Conservation (phyloP, 2,329 filamentous ascomycete genomes). For the Cladosporium sp. region DNA sequence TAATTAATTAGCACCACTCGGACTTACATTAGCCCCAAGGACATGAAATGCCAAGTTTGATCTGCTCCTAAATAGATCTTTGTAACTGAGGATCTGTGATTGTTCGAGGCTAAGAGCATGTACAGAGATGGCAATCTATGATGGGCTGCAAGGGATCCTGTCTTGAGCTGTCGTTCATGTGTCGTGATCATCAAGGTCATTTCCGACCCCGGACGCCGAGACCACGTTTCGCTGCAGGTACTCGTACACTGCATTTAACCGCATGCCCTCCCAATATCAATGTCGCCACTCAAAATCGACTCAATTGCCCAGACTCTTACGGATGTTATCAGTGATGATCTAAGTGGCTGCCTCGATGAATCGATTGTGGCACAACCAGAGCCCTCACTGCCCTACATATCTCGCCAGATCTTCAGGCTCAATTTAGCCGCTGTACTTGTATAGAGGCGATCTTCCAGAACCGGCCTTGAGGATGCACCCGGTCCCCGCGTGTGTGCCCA, state of each 20-base stretch:
- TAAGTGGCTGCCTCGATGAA: neutral
- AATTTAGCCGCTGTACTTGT: slow-evolving; percentile 5
- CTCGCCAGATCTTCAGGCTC: neutral
- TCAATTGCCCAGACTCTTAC: neutral
- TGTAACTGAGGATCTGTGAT: no score
- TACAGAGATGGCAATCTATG: no score
- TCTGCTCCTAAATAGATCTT: no score
- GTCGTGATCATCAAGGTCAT: neutral
- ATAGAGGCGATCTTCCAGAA: slow-evolving; percentile 1
- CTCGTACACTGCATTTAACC: slow-evolving; percentile 4
- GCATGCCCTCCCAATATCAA: neutral
- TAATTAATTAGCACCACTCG: no score
- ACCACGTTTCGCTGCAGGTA: neutral
- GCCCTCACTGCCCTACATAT: neutral
- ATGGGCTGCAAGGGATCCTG: no score
- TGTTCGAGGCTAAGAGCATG: no score
- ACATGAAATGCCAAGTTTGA: no score
- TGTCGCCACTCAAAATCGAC: neutral
- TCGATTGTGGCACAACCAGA: neutral
- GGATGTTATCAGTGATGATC: neutral
- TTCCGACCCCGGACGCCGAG: neutral
- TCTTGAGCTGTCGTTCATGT: neutral
- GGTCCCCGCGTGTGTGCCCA: slow-evolving; percentile 10
- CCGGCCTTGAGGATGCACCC: neutral
- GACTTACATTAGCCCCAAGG: no score